These are phyloP conservation scores for Fusarium ambrosium DNA, from an alignment of 2,329 filamentous ascomycete genomes.

Conservation along the genomic window DNA sequence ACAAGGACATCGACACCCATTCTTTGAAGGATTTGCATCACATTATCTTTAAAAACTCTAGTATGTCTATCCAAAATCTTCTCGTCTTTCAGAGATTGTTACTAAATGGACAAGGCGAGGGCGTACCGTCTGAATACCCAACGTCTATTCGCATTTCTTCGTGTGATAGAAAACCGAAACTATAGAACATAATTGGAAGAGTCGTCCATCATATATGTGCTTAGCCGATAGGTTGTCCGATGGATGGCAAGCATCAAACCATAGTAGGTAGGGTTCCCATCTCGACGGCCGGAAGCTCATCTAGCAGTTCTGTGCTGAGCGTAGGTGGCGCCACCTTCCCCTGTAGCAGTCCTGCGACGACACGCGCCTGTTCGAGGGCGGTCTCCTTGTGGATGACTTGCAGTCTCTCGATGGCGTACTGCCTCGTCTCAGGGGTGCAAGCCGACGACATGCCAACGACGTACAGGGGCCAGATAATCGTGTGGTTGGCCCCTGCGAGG, in stretches of 20 bases:
- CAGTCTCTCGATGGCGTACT: slow-evolving; percentile 61
- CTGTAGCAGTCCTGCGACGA: slow-evolving; percentile 58
- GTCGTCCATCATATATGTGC: background rate
- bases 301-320: slow-evolving; percentile 13
- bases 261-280: slow-evolving; percentile 43
- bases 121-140: slow-evolving; percentile 19
- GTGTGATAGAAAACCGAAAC: slow-evolving; percentile 9
- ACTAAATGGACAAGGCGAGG: slow-evolving; percentile 29
- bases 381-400: slow-evolving; percentile 61
- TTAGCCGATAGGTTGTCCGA: background rate
- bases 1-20: background rate
- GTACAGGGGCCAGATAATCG: slow-evolving; percentile 65
- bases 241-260: slow-evolving; percentile 40
- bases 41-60: slow-evolving; percentile 20
- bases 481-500: slow-evolving; percentile 62
- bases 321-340: slow-evolving; percentile 45
- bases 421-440: slow-evolving; percentile 56
- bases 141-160: slow-evolving; percentile 16
- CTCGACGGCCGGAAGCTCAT: slow-evolving; percentile 47
- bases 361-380: slow-evolving; percentile 59
- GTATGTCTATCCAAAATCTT: slow-evolving; percentile 31
- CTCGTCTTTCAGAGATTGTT: slow-evolving; percentile 29
- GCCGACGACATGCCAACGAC: slow-evolving; percentile 62
- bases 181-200: slow-evolving; percentile 6
- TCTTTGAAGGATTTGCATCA: slow-evolving; percentile 4